Conservation (phyloP, 495 filamentous ascomycete genomes). For the Annulohypoxylon nitens region DNA sequence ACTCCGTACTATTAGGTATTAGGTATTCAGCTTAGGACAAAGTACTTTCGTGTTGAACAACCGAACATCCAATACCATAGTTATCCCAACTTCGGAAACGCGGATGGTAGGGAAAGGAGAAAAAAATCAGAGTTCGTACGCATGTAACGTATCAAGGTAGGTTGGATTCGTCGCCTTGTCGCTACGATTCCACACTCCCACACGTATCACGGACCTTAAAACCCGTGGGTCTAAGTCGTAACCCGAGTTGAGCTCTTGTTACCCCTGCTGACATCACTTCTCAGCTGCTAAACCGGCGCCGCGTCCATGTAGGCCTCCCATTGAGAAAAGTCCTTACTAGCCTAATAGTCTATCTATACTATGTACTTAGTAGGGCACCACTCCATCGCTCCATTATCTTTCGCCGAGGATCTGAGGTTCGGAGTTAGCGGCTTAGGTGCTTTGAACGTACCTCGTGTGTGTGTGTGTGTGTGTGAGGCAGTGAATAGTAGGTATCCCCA, state of each 20-base stretch:
- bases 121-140: conserved; percentile 18
- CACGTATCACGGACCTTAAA: conserved; percentile 27
- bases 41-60: conserved; percentile 28
- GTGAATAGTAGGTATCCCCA: conserved; percentile 16
- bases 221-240: conserved; percentile 22
- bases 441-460: no score
- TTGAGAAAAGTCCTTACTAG: conserved; percentile 15
- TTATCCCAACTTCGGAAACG: conserved; percentile 29
- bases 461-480: not conserved
- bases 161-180: conserved; percentile 17
- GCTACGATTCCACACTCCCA: conserved; percentile 28
- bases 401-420: not conserved
- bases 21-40: conserved; percentile 22
- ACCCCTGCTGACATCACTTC: conserved; percentile 41
- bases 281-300: conserved; percentile 36
- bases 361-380: not conserved
- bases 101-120: conserved; percentile 20
- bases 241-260: conserved; percentile 27
- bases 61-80: conserved; percentile 28
- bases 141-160: conserved; percentile 11
- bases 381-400: conserved; percentile 16
- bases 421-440: not conserved
- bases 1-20: no score
- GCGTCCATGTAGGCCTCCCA: conserved; percentile 36
- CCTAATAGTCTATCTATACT: conserved; percentile 7